phyloP scores from a whole-genome alignment of 495 filamentous ascomycete species.

The Penicillium coprophilum region DNA sequence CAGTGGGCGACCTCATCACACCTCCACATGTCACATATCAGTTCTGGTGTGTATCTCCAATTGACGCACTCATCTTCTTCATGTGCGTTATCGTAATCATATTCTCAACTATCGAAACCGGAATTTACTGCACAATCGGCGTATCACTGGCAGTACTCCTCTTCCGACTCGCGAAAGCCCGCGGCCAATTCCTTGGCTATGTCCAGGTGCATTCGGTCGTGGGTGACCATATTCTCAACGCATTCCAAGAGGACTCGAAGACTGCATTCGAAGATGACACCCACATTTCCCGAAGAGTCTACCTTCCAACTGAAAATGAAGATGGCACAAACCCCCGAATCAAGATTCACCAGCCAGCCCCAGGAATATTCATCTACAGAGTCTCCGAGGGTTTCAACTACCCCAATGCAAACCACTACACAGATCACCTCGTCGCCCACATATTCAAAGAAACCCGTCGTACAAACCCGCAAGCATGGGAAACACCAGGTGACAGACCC shows the following conservation, averaged over 20 bases:
- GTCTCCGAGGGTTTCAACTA: slow-evolving; percentile 95
- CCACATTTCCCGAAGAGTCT: slow-evolving; percentile 58
- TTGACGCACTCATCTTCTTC: slow-evolving; percentile 90
- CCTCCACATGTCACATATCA: slow-evolving; percentile 86
- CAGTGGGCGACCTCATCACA: slow-evolving; percentile 89
- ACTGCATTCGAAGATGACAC: slow-evolving; percentile 25
- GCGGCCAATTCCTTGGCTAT: slow-evolving; percentile 79
- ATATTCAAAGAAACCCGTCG: slow-evolving; percentile 73
- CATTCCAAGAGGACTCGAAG: slow-evolving; percentile 35
- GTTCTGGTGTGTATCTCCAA: slow-evolving; percentile 89
- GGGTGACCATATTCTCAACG: slow-evolving; percentile 66
- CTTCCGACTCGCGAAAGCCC: slow-evolving; percentile 76
- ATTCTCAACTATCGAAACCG: slow-evolving; percentile 82
- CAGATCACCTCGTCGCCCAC: slow-evolving; percentile 70
- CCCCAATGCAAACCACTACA: slow-evolving; percentile 83
- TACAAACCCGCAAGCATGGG: slow-evolving; percentile 62
- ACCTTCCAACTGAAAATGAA: slow-evolving; percentile 75
- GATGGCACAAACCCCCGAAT: slow-evolving; percentile 88
- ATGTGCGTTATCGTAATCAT: slow-evolving; percentile 87
- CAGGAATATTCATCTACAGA: slow-evolving; percentile 91
- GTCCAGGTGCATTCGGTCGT: slow-evolving; percentile 81
- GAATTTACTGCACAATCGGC: slow-evolving; percentile 79
- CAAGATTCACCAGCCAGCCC: slow-evolving; percentile 71
- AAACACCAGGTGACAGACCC: slow-evolving; percentile 73
- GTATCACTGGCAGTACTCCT: slow-evolving; percentile 71